Conservation (phyloP, 164 flowering plant species). For the Annona cherimola region DNA sequence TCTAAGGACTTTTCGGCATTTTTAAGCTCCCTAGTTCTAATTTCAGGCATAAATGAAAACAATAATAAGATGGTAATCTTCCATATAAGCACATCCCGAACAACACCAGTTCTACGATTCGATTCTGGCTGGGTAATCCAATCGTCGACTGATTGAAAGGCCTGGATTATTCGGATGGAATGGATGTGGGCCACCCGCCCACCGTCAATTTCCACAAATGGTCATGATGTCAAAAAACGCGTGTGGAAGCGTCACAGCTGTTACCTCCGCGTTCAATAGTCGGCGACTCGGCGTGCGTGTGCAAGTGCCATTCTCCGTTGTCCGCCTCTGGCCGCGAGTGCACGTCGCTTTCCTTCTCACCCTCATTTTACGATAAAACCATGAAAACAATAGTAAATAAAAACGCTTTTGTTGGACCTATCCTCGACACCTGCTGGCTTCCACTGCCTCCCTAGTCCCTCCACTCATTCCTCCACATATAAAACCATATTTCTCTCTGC, state of each 20-base stretch:
- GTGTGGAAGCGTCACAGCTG: slow-evolving; percentile 6
- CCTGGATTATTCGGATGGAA: too few species aligned
- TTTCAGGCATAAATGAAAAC: too few species aligned
- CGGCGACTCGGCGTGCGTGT: slow-evolving; percentile 2
- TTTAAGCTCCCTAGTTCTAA: too few species aligned
- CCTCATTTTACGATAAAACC: background rate
- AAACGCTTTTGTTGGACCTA: background rate
- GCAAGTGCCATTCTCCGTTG: background rate
- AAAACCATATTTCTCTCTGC: background rate
- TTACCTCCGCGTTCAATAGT: slow-evolving; percentile 11
- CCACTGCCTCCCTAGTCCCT: slow-evolving; percentile 6
- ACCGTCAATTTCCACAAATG: background rate
- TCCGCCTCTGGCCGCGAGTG: slow-evolving; percentile 15
- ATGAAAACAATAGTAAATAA: background rate
- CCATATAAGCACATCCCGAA: too few species aligned
- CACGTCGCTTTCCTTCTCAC: slow-evolving; percentile 10
- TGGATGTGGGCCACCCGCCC: background rate
- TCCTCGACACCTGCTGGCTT: slow-evolving; percentile 5
- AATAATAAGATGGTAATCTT: too few species aligned
- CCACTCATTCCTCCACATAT: background rate
- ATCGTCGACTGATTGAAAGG: too few species aligned
- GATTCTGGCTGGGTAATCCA: too few species aligned
- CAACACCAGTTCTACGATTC: too few species aligned
- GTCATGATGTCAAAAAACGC: background rate
- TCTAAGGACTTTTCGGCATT: too few species aligned